These are phyloP conservation scores for Amaranthus hypochondriacus DNA, from an alignment of 148 eudicot species.

Conservation along the genomic window DNA sequence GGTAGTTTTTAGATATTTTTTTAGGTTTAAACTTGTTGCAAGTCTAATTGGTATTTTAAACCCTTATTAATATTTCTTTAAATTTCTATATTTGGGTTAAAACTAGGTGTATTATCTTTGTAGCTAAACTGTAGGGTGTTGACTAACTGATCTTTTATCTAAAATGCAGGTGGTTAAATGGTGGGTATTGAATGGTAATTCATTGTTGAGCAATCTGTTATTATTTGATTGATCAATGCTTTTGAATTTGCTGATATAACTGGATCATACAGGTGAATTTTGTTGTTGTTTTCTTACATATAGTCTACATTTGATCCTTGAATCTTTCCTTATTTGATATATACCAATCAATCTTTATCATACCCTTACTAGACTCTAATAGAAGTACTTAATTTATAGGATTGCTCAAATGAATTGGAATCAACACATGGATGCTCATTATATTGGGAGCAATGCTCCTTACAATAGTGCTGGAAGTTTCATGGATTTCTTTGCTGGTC, in stretches of 20 bases:
- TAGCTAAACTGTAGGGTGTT: background rate
- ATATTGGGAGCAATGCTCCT: conserved; percentile 43
- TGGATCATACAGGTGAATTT: conserved; percentile 15
- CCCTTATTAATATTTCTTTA: no score
- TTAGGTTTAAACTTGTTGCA: background rate
- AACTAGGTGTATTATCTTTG: background rate
- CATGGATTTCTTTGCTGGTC: conserved; percentile 87
- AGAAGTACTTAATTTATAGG: conserved; percentile 13
- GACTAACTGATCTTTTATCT: background rate
- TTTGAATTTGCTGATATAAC: conserved; percentile 21
- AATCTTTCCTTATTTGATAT: no score
- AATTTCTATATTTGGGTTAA: no score
- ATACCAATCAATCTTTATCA: no score
- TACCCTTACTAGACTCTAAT: no score
- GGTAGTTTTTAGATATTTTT: background rate
- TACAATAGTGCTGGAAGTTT: conserved; percentile 75
- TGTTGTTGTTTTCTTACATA: background rate
- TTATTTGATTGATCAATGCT: conserved; percentile 14
- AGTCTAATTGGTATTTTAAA: no score
- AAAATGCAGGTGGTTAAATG: conserved; percentile 21
- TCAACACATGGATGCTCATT: conserved; percentile 48
- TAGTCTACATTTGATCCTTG: no score
- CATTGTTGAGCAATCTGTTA: conserved; percentile 15
- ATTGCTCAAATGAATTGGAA: conserved; percentile 61
- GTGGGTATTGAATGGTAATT: conserved; percentile 7